Percentiles rank a stretch among this genome's conserved stretches.
These are phyloP conservation scores for Wilhelminamyces savonicus DNA, from an alignment of 805 yeast species.

Conservation along the genomic window DNA sequence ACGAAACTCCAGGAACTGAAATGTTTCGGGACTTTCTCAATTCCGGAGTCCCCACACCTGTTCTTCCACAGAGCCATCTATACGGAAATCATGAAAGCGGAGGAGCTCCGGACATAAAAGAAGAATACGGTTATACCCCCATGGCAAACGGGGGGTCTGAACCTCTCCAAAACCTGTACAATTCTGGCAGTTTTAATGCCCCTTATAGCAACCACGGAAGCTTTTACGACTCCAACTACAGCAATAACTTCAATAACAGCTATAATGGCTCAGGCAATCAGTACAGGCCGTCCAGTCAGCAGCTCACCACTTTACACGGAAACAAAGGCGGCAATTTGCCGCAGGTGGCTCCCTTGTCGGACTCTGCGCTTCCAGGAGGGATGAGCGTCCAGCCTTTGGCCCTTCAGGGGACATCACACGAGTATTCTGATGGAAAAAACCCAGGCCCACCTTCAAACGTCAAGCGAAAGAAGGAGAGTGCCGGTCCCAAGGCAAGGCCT, in stretches of 20 bases:
- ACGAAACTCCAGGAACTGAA: conserved; percentile 6
- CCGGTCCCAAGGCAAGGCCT: conserved; percentile 59
- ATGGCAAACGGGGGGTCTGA: background rate
- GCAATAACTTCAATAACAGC: too few species aligned
- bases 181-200: too few species aligned
- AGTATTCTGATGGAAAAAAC: conserved; percentile 3
- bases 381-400: conserved; percentile 4
- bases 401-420: too few species aligned
- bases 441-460: conserved; percentile 5
- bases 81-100: conserved; percentile 1
- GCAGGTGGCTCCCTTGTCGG: conserved; percentile 9
- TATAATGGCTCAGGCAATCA: too few species aligned
- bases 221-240: too few species aligned
- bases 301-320: too few species aligned
- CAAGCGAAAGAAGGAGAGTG: too few species aligned
- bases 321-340: too few species aligned
- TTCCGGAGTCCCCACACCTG: conserved; percentile 9
- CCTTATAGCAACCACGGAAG: too few species aligned
- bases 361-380: conserved; percentile 8
- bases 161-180: too few species aligned
- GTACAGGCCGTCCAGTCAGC: too few species aligned
- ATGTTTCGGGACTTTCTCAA: too few species aligned
- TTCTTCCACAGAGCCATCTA: background rate
- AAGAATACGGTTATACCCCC: background rate
- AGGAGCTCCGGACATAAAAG: background rate